Evolutionary conservation across 208 protist species (phyloP), one percentile per base, ranked within the genome.

Genomic region (Acanthamoeba lugdunensis): DNA sequence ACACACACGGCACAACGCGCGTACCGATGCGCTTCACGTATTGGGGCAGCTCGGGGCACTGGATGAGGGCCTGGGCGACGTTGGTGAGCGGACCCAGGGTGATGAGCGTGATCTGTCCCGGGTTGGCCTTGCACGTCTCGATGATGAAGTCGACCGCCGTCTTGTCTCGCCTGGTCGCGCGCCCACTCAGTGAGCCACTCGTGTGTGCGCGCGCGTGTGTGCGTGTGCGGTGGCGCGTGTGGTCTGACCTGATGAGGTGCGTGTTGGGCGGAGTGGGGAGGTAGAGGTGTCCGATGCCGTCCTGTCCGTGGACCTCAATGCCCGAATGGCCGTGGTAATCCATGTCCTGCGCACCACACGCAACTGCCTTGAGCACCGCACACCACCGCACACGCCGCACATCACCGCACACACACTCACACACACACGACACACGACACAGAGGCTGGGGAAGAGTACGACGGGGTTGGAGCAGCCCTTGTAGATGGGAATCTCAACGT

Each of bases 1-100:
- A 41, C 37, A 41, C 37, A 41, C 37, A 41, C 37, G 37, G 37
- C 37, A 25, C 18, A 50, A 0, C 21, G 5, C 45, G 11, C 1
- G 65, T 84, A 84, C 75, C 75, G 48, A 84, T 84, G 28, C 75
- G 75, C 48, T 84, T 84, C 18, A 84, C 75, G 75, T 84, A 84
- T 33, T 50, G 28, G 11, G 75, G 75, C 33, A 84, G 45, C 16
- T 84, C 75, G 75, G 75, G 75, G 4, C 75, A 84, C 48, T 52
- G 33, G 33, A 18, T 11, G 2, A 84, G 48, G 7, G 75, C 75
- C 13, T 23, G 33, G 0, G 75, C 75, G 48, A 84, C 48, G 45
- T 84, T 84, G 75, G 75, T 84, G 18, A 84, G 48, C 48, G 75
- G 75, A 1, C 75, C 75, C 2, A 84, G 28, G 23, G 75, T 84